A percentile compares a stretch with the other conserved stretches of the same genome.
These are phyloP conservation scores for Carex scoparia DNA, from an alignment of 176 grass and related monocot species.

Conservation along the genomic window DNA sequence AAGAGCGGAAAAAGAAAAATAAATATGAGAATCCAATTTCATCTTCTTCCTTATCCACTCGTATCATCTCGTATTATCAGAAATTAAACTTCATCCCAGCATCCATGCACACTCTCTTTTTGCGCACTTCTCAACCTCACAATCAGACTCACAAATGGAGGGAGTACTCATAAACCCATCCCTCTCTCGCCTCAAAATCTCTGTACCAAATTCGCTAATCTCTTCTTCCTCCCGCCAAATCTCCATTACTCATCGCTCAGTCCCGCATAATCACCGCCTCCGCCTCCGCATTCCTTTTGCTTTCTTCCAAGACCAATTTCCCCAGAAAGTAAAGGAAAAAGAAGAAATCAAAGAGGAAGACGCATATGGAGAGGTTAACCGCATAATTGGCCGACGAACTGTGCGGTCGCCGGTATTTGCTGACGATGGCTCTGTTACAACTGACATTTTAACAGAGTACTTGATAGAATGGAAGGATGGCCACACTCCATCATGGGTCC, in stretches of 20 bases:
- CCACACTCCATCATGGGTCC: slow-evolving; percentile 71
- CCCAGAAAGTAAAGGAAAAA: slow-evolving; percentile 10
- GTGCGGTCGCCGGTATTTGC: slow-evolving; percentile 49
- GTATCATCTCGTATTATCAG: neutral
- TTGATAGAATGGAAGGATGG: slow-evolving; percentile 88
- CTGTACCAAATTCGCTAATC: neutral
- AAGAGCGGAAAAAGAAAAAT: neutral
- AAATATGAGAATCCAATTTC: neutral
- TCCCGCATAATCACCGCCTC: slow-evolving; percentile 16
- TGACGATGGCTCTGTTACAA: slow-evolving; percentile 54
- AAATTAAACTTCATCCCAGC: slow-evolving; percentile 11
- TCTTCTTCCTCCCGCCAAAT: neutral
- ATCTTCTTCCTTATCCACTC: slow-evolving; percentile 24
- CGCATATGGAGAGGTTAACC: slow-evolving; percentile 70
- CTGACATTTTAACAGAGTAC: slow-evolving; percentile 51
- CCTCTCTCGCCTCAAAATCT: slow-evolving; percentile 65
- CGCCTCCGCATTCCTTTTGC: slow-evolving; percentile 27
- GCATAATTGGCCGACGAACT: slow-evolving; percentile 66
- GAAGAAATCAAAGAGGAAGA: slow-evolving; percentile 38
- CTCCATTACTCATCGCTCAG: neutral
- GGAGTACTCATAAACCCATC: slow-evolving; percentile 68
- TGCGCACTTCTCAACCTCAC: neutral
- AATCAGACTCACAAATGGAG: slow-evolving; percentile 44
- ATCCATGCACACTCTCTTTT: slow-evolving; percentile 1
- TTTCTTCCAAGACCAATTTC: slow-evolving; percentile 63